phyloP scores from a whole-genome alignment of 768 basidiomycete genomes.

The Mrakia frigida region DNA sequence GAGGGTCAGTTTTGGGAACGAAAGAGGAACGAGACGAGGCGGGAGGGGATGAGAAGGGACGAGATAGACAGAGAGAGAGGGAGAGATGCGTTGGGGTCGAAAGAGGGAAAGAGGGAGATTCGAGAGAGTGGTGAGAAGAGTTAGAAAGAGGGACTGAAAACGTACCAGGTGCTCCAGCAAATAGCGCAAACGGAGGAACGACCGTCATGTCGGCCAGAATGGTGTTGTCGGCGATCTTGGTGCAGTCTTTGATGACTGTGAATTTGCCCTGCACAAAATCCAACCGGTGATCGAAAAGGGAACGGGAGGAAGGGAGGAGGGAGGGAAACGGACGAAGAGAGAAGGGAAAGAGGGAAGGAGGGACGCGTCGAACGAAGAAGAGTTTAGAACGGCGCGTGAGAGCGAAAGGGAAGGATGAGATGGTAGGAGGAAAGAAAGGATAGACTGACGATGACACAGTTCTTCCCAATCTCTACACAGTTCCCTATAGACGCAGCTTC shows the following conservation, averaged over 20 bases:
- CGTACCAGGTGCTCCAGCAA: conserved; percentile 82
- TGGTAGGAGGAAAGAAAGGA: conserved; percentile 13
- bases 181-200: conserved; percentile 77
- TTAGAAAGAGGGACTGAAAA: not conserved
- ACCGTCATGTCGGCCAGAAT: conserved; percentile 88
- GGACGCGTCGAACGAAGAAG: not conserved
- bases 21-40: not conserved
- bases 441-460: conserved; percentile 78
- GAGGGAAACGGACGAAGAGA: not conserved
- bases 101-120: not conserved
- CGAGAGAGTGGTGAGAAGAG: not conserved
- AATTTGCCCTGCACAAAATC: conserved; percentile 97
- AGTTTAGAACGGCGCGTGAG: not conserved
- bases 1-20: not conserved
- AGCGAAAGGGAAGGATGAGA: not conserved
- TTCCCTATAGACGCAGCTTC: conserved; percentile 94
- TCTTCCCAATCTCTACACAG: conserved; percentile 89
- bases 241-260: conserved; percentile 92
- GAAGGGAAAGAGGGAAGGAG: not conserved
- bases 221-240: conserved; percentile 79
- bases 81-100: conserved; percentile 5
- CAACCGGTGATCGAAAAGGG: not conserved
- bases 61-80: not conserved
- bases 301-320: not conserved
- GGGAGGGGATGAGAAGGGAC: not conserved